Base-by-base conservation (phyloP, 2,329 filamentous ascomycete species). In the Leptographium wingfieldii region DNA sequence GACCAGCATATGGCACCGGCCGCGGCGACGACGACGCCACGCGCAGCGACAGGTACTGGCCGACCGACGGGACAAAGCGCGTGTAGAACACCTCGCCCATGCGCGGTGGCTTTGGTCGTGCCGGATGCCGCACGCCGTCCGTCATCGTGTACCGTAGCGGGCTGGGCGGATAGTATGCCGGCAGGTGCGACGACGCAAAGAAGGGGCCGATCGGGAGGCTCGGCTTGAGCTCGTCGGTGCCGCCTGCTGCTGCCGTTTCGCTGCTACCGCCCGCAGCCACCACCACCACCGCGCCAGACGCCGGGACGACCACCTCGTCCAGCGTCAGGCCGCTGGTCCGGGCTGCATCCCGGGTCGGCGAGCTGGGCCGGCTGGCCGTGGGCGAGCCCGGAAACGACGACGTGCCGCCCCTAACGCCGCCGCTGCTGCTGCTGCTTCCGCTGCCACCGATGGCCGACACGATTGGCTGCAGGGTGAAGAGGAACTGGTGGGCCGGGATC, bases 81-180 rank as follows among this genome's bases (percentile, higher is more conserved):
- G 85, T 87, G 71, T 99, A 99, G 68, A 99, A 92, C 0, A 89
- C 84, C 67, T 96, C 90, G 16, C 91, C 91, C 78, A 95, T 91
- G 3, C 89, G 85, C 1, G 91, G 90, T 0, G 92, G 91, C 69
- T 95, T 96, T 1, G 90, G 87, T 0, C 94, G 84, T 51, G 95
- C 76, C 0, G 94, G 94, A 69, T 99, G 94, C 0, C 91, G 86
- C 54, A 92, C 77, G 61, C 86, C 82, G 69, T 90, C 84, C 2
- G 89, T 92, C 63, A 87, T 84, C 4, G 81, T 86, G 70, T 92
- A 96, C 66, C 92, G 88, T 10, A 90, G 74, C 1, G 94, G 90
- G 2, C 87, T 78, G 0, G 92, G 91, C 2, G 92, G 92, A 66
- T 90, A 96, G 73, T 91, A 96, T 0, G 91, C 96, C 2, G 92